Evolutionary conservation across 768 basidiomycete genomes (phyloP).

Genomic region (Cystofilobasidium bisporidii): DNA sequence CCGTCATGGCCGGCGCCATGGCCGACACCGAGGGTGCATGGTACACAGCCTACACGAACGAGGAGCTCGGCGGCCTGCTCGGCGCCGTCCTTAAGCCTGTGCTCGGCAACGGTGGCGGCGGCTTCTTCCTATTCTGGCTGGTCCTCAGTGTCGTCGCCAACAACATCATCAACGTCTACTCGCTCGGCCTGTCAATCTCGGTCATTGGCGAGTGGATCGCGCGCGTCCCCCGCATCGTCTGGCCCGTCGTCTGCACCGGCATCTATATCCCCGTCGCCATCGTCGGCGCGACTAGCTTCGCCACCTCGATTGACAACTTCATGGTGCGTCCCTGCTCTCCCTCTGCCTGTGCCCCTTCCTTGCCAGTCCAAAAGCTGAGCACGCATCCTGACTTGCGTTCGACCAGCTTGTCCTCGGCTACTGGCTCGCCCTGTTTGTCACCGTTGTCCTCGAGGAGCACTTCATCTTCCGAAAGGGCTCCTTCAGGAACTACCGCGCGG

Average conservation of each 20-base stretch:
- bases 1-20: conserved; percentile 43
- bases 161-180: conserved; percentile 44
- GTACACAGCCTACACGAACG: conserved; percentile 37
- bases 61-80: conserved; percentile 47
- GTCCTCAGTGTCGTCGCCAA: conserved; percentile 47
- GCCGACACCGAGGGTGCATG: conserved; percentile 37
- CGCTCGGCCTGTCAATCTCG: conserved; percentile 45
- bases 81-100: conserved; percentile 42
- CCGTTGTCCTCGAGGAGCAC: conserved; percentile 48
- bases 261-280: conserved; percentile 47
- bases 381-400: conserved; percentile 44
- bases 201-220: conserved; percentile 45
- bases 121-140: conserved; percentile 46
- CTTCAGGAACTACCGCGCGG: conserved; percentile 41
- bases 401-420: conserved; percentile 40
- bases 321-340: conserved; percentile 42
- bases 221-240: conserved; percentile 41
- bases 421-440: conserved; percentile 49
- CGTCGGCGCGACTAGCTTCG: conserved; percentile 46
- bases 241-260: conserved; percentile 39
- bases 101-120: conserved; percentile 43
- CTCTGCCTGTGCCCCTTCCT: conserved; percentile 46
- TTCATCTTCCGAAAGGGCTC: conserved; percentile 45
- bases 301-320: conserved; percentile 44
- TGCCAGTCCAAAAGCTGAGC: no score